Evolutionary conservation across 2,329 filamentous ascomycete species (phyloP).

Genomic region (Trichoderma polysporum): DNA sequence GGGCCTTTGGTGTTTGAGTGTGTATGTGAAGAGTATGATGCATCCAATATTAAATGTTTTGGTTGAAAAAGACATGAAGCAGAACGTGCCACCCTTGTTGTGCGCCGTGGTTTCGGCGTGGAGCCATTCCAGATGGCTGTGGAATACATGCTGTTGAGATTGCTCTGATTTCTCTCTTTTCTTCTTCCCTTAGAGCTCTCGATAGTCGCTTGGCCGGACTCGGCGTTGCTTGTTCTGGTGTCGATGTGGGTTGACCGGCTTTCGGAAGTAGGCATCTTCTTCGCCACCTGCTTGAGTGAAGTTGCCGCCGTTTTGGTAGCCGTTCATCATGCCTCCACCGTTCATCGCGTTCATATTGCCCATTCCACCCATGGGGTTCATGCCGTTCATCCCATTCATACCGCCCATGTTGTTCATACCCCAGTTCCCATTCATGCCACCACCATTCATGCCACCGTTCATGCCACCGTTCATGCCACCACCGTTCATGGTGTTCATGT

Average conservation of each 20-base stretch:
- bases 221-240: constrained; percentile 79
- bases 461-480: constrained; percentile 36
- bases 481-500: constrained; percentile 22
- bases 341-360: constrained; percentile 30
- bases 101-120: not conserved
- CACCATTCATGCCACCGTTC: constrained; percentile 34
- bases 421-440: constrained; percentile 26
- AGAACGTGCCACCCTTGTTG: not conserved
- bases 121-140: constrained; percentile 5
- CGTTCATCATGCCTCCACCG: constrained; percentile 32
- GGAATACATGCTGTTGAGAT: not conserved
- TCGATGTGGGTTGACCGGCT: constrained; percentile 91
- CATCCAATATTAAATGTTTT: not conserved
- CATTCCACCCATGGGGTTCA: constrained; percentile 31
- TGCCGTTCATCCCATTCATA: constrained; percentile 26
- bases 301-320: constrained; percentile 38
- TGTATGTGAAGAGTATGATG: not conserved
- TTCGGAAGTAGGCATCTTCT: constrained; percentile 90
- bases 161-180: not conserved
- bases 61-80: not conserved
- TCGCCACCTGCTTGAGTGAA: constrained; percentile 62
- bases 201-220: constrained; percentile 85
- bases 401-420: constrained; percentile 24
- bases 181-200: constrained; percentile 62
- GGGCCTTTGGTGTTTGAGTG: not conserved